A percentile compares a stretch with the other conserved stretches of the same genome.
phyloP scores from a whole-genome alignment of 257 asterid species.

The Solanum bukasovii region DNA sequence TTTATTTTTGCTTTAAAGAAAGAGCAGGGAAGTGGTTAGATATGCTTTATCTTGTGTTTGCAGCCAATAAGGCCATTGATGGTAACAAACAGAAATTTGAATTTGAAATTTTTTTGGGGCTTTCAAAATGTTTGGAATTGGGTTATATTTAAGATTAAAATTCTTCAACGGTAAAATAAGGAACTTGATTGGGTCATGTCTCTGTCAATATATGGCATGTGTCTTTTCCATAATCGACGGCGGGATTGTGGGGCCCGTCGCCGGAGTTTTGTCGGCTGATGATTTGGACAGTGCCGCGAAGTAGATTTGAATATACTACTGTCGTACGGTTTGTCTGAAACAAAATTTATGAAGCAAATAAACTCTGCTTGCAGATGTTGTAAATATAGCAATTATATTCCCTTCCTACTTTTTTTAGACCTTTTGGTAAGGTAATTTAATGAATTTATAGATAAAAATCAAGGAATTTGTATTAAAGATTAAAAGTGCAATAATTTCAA shows the following conservation, averaged over 20 bases:
- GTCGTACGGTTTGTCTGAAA: not conserved
- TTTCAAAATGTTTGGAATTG: not conserved
- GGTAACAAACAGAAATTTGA: conserved; percentile 49
- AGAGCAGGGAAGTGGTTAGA: conserved; percentile 8
- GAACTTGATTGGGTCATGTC: not conserved
- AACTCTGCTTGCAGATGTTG: not conserved
- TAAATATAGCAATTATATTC: not conserved
- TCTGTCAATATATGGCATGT: not conserved
- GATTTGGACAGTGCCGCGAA: not conserved
- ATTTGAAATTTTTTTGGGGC: conserved; percentile 49
- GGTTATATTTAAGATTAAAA: not conserved
- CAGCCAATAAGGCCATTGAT: conserved; percentile 4
- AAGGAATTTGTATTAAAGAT: not conserved
- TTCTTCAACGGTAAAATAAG: conserved; percentile 15
- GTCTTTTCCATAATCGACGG: not conserved
- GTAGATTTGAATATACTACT: not conserved
- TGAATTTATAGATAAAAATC: not conserved
- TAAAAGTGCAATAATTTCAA: not conserved
- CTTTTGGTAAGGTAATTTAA: not conserved
- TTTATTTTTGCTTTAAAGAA: not conserved
- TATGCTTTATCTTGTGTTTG: conserved; percentile 18
- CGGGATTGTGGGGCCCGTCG: not conserved
- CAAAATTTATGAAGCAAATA: not conserved
- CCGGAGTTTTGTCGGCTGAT: not conserved
- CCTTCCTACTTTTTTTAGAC: not conserved